These are phyloP conservation scores for Barbarea vulgaris DNA, from an alignment of 345 rosid genomes.

Conservation along the genomic window DNA sequence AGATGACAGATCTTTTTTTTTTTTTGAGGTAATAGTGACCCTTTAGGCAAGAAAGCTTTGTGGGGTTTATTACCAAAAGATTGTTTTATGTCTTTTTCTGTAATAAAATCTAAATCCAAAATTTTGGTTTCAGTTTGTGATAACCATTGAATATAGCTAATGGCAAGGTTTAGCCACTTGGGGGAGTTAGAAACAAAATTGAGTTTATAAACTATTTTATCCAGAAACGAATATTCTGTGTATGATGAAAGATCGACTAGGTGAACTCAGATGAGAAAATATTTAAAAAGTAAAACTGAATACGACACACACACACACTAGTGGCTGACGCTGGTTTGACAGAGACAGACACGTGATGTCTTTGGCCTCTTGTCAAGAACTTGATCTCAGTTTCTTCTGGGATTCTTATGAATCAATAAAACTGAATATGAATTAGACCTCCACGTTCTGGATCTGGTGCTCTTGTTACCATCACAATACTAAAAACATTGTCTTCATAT, in stretches of 20 bases:
- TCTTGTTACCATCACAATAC: neutral
- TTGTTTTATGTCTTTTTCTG: slow-evolving; percentile 30
- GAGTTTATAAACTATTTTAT: slow-evolving; percentile 1
- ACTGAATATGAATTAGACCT: neutral
- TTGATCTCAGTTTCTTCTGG: slow-evolving; percentile 26
- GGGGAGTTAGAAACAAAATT: neutral
- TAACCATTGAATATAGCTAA: slow-evolving; percentile 13
- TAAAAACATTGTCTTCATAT: neutral
- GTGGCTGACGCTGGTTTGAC: slow-evolving; percentile 27
- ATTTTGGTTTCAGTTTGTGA: neutral
- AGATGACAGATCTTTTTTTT: neutral
- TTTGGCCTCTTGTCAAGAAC: slow-evolving; percentile 34
- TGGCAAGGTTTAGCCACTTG: slow-evolving; percentile 25
- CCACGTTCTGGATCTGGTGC: neutral
- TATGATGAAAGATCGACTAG: neutral
- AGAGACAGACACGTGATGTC: slow-evolving; percentile 38
- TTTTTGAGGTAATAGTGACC: slow-evolving; percentile 7
- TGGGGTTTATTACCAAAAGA: slow-evolving; percentile 15
- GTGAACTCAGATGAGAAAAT: neutral
- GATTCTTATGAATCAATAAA: slow-evolving; percentile 1
- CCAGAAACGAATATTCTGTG: slow-evolving; percentile 24
- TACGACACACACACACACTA: slow-evolving; percentile 26
- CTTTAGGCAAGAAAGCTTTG: slow-evolving; percentile 31
- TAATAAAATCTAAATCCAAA: neutral
- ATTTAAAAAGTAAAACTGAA: slow-evolving; percentile 6